Percentiles rank a stretch among this genome's conserved stretches.
These are phyloP conservation scores for Alternaria incomplexa DNA, from an alignment of 2,329 filamentous ascomycete genomes.

Conservation along the genomic window DNA sequence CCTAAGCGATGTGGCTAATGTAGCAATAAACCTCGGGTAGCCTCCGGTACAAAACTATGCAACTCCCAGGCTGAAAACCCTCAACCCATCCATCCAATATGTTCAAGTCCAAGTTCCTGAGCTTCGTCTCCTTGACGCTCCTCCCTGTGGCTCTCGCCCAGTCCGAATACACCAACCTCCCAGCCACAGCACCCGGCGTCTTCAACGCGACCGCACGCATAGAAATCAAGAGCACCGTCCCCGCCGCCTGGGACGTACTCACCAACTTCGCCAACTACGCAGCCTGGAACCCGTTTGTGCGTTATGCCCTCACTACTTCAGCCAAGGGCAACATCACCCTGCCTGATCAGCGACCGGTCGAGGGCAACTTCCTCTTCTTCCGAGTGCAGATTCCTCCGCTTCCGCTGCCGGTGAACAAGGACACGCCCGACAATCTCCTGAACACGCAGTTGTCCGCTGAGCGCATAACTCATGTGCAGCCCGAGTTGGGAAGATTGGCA, in stretches of 20 bases:
- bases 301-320: slow-evolving; percentile 29
- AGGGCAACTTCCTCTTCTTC: slow-evolving; percentile 29
- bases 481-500: slow-evolving; percentile 29
- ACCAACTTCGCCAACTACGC: slow-evolving; percentile 36
- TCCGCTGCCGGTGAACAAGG: slow-evolving; percentile 31
- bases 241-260: slow-evolving; percentile 34
- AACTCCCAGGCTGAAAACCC: background rate
- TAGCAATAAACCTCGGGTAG: background rate
- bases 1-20: background rate
- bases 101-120: background rate
- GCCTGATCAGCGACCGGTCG: slow-evolving; percentile 31
- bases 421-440: slow-evolving; percentile 33
- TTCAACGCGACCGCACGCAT: slow-evolving; percentile 37
- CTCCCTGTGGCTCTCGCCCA: background rate
- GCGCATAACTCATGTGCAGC: slow-evolving; percentile 38
- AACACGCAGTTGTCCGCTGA: slow-evolving; percentile 34
- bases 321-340: slow-evolving; percentile 23
- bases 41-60: background rate
- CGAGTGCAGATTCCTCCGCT: slow-evolving; percentile 40
- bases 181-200: slow-evolving; percentile 30
- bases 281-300: slow-evolving; percentile 43
- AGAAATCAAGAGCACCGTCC: slow-evolving; percentile 29
- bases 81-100: background rate
- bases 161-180: slow-evolving; percentile 33
- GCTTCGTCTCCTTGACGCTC: slow-evolving; percentile 3